Evolutionary conservation across 495 filamentous ascomycete genomes (phyloP), one percentile per base, ranked within the genome.

Genomic region (Bombardia bombarda): DNA sequence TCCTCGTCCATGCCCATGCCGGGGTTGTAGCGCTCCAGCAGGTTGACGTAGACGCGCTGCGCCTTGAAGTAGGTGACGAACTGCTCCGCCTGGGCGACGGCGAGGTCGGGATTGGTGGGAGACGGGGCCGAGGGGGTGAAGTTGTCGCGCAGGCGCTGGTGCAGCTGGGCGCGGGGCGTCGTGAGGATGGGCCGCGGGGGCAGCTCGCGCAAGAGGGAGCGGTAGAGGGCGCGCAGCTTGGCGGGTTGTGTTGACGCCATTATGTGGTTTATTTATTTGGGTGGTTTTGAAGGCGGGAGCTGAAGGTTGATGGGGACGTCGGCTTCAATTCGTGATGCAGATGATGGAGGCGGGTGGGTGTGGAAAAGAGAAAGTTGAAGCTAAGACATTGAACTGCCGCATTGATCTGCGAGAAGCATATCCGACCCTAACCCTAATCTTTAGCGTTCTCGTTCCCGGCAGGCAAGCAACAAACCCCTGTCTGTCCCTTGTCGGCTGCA

Each of bases 1-100:
- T 93, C 87, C 63, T 92, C 82, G 51, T 82, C 79, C 78, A 90
- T 80, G 35, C 66, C 67, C 78, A 89, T 83, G 5, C 87, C 86
- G 6, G 90, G 89, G 58, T 97, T 98, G 65, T 97, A 98, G 53
- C 87, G 73, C 59, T 95, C 90, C 19, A 97, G 47, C 26, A 96
- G 62, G 31, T 75, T 79, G 6, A 75, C 73, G 55, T 97, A 95
- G 61, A 75, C 75, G 14, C 90, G 69, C 65, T 98, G 92, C 26
- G 90, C 85, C 39, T 76, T 75, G 3, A 87, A 70, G 59, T 94
- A 97, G 42, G 79, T 75, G 22, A 87, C 63, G 45, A 86, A 74
- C 63, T 98, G 87, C 43, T 86, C 78, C 1, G 77, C 84, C 47
- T 83, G 73, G 26, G 80, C 74, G 34, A 78, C 51, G 22, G 63